Conservation (phyloP, 129 eudicot species). For the Ambrosia trifida region DNA sequence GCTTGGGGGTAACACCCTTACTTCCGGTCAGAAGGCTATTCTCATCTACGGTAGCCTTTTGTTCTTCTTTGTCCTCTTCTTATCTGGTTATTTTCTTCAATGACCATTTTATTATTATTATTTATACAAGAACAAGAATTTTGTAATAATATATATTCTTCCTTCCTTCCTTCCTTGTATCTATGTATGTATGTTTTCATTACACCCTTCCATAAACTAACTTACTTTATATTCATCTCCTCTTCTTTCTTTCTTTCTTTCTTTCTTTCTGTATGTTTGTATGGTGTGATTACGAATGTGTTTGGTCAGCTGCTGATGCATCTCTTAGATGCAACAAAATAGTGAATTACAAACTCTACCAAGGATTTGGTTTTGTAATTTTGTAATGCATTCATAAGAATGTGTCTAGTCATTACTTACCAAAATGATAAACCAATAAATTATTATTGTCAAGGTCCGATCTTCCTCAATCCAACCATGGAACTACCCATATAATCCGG, state of each 20-base stretch:
- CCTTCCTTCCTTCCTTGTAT: no score
- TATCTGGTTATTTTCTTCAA: slow-evolving; percentile 95
- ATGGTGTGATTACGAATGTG: not conserved
- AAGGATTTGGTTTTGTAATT: not conserved
- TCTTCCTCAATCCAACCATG: slow-evolving; percentile 50
- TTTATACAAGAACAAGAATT: not conserved
- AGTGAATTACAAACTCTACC: not conserved
- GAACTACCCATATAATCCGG: slow-evolving; percentile 63
- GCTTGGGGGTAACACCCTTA: slow-evolving; percentile 81
- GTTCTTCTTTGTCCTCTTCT: slow-evolving; percentile 71
- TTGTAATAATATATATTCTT: slow-evolving; percentile 8
- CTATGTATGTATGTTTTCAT: not conserved
- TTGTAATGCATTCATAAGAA: not conserved
- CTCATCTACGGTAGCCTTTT: slow-evolving; percentile 82
- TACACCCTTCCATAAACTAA: no score
- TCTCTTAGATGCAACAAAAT: not conserved
- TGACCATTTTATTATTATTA: no score
- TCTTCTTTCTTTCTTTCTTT: not conserved
- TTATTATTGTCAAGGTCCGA: slow-evolving; percentile 71
- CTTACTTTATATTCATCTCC: not conserved
- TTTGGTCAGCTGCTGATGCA: not conserved
- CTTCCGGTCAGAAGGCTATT: slow-evolving; percentile 85
- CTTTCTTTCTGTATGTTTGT: not conserved
- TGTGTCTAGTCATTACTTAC: slow-evolving; percentile 24
- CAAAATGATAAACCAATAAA: slow-evolving; percentile 87